phyloP scores from a whole-genome alignment of 2,329 filamentous ascomycete genomes.

The Colletotrichum liriopes region DNA sequence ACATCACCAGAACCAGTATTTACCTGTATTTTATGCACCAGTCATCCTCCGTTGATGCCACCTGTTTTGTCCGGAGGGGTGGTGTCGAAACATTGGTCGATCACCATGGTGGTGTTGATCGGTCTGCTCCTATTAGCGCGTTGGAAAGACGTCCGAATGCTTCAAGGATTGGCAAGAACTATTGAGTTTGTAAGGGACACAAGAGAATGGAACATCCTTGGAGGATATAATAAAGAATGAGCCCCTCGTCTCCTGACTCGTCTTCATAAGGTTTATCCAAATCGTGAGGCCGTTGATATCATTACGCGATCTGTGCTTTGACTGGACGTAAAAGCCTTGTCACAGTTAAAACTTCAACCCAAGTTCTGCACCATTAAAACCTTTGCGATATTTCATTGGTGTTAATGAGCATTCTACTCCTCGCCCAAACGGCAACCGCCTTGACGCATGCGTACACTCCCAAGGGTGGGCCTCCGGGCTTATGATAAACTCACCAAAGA shows the following conservation, averaged over 20 bases:
- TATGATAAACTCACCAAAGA: not conserved
- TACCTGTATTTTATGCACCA: too few relatives aligned
- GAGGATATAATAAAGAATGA: not conserved
- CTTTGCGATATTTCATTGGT: not conserved
- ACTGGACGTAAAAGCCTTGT: not conserved
- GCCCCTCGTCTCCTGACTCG: not conserved
- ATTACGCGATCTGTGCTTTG: not conserved
- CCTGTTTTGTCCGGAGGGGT: not conserved
- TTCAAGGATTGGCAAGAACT: not conserved
- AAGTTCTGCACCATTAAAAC: not conserved
- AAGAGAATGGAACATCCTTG: not conserved
- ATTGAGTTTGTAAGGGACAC: not conserved
- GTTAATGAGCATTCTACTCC: not conserved
- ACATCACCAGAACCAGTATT: too few relatives aligned
- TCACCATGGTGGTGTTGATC: not conserved
- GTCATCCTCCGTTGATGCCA: not conserved
- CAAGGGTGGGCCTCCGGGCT: too few relatives aligned
- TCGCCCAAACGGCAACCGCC: not conserved
- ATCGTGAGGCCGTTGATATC: not conserved
- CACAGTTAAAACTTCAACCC: not conserved
- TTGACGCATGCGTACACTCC: not conserved
- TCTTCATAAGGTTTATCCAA: not conserved
- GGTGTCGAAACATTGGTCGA: not conserved
- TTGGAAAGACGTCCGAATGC: not conserved
- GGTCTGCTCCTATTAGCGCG: not conserved